Base-by-base conservation (phyloP, 139 green algal genomes). In the Desmodesmus armatus region DNA sequence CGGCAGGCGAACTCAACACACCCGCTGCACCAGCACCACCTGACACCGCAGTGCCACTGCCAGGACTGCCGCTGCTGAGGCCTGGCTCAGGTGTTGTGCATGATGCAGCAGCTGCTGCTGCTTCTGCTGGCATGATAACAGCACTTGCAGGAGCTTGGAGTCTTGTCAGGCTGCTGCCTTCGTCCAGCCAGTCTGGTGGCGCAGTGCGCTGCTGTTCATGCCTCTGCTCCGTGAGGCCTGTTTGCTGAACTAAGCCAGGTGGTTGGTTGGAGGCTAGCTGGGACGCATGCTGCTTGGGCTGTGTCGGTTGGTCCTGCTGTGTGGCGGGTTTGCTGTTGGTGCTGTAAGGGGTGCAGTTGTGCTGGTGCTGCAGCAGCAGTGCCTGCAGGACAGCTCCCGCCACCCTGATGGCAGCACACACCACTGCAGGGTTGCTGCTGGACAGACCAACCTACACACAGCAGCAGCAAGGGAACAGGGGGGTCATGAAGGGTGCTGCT, bases 341-440 rank as follows among this genome's bases (percentile, higher is more conserved):
- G 63, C 31, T 72, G 63, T 41, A n/a, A 41, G 29, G 29, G 31
- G 11, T n/a, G 58, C 58, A 11, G 58, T n/a, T n/a, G 17, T 31
- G 37, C 67, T 53, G 67, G 13, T 75, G 67, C 67, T 75, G 67
- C 2, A 11, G 67, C 63, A 23, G 11, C 63, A 40, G 29, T 43
- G 3, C 5, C 49, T 80, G 73, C 73, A 80, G 73, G 27, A 80
- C 31, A 31, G 73, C 49, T 35, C 29, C 73, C 6, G 49, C 13
- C 29, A 80, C 73, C 49, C 73, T 66, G 49, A 80, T 11, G 23
- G 44, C 33, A 5, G 73, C 73, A 51, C 47, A 80, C 29, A 80
- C 73, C 31, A 80, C 35, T 23, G 55, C n/a, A 27, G 66, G 19
- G 27, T 80, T 80, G 49, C 31, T 63, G 73, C 73, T 80, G 49